Percentiles rank a stretch among this genome's conserved stretches.
Evolutionary conservation across 345 rosid species (phyloP).

Genomic region (Eucalyptus albens): DNA sequence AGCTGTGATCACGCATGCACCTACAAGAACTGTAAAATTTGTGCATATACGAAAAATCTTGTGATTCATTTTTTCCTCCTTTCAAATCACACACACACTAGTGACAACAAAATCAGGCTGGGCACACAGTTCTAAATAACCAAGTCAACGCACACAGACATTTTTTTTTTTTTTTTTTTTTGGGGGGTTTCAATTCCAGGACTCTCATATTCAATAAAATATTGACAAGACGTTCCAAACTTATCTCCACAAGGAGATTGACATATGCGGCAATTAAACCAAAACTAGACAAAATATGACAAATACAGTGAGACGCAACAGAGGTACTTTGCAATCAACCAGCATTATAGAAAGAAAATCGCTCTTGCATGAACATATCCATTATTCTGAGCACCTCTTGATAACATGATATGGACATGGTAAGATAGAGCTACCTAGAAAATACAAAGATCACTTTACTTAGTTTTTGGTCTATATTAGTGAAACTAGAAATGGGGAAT

Average conservation of each 20-base stretch:
- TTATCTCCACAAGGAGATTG: background rate
- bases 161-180: no score
- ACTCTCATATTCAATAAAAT: background rate
- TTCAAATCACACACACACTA: background rate
- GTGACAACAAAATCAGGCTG: background rate
- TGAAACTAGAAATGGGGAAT: background rate
- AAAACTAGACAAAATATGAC: background rate
- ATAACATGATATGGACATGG: background rate
- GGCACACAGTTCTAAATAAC: background rate
- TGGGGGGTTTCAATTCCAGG: background rate
- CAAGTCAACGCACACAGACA: background rate
- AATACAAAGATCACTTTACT: background rate
- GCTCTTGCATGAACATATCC: background rate
- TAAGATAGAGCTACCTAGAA: background rate
- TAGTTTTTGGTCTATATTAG: background rate
- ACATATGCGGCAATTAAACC: background rate
- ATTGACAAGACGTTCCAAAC: background rate
- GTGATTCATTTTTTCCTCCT: background rate
- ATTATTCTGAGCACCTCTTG: background rate
- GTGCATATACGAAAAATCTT: background rate
- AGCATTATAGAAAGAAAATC: background rate
- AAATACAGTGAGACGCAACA: background rate
- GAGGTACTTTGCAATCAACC: background rate
- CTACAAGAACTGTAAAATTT: background rate
- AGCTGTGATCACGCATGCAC: background rate